Evolutionary conservation across 169 alveolate genomes (phyloP), one percentile per base, ranked within the genome.

Genomic region (Besnoitia besnoiti): DNA sequence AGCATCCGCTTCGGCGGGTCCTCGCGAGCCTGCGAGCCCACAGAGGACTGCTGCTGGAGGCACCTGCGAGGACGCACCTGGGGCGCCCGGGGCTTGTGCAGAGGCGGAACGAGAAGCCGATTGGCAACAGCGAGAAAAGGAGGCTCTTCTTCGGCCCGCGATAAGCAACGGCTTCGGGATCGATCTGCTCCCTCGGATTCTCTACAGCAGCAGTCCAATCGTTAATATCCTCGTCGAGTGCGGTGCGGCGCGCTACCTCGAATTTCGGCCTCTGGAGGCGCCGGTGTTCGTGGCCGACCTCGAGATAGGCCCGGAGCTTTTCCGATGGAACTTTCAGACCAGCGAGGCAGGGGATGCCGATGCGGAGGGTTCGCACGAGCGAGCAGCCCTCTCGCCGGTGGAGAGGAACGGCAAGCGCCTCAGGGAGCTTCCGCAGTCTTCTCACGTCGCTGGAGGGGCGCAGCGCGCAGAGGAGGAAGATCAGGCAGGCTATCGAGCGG

Each of bases 161-260:
- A 77, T 16, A 24, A 40, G 87, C 87, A 77, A 77, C 35, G 59
- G 87, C 7, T 92, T 92, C 90, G 62, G 76, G 30, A 14, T 92
- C 47, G 95, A 92, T 91, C n/a, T 92, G 37, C 84, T 79, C 50
- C 94, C 95, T 3, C 85, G 89, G 24, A 12, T 92, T 24, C 85
- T 92, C 21, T 92, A 88, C 80, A 59, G 92, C 44, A 46, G 47
- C 88, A 93, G 95, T 40, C 90, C 62, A 12, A 62, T 92, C 5
- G 94, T 89, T 4, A 89, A 92, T 59, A 90, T 75, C 42, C 85
- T 80, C 21, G 51, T 92, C 33, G 39, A 27, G 7, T 55, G 91
- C 27, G 95, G 94, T 7, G 90, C 79, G 16, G 35, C 95, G 14
- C 44, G 59, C 33, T 92, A 92, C 55, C 47, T 88, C 44, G 95